A percentile compares a stretch with the other conserved stretches of the same genome.
These are phyloP conservation scores for Claviceps paspali DNA, from an alignment of 2,329 filamentous ascomycete genomes.

Conservation along the genomic window DNA sequence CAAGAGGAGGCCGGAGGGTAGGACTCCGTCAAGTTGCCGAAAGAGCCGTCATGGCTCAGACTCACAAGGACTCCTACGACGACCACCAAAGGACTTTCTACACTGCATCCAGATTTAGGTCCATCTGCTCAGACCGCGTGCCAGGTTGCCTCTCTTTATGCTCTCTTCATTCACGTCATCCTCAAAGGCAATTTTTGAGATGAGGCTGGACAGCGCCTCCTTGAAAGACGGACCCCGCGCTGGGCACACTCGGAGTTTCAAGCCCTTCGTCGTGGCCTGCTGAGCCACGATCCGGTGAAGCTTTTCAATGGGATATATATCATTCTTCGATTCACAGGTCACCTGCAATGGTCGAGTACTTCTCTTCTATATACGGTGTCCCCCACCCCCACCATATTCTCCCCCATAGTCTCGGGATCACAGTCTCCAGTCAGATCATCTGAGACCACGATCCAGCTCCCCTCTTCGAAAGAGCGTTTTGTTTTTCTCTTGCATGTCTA, in stretches of 20 bases:
- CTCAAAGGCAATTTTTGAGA: background rate
- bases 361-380: background rate
- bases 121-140: slow-evolving; percentile 7
- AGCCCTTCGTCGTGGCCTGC: slow-evolving; percentile 4
- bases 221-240: slow-evolving; percentile 6
- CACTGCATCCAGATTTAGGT: background rate
- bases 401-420: background rate
- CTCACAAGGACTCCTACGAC: too few species aligned
- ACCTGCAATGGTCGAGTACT: slow-evolving; percentile 4
- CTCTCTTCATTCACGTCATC: slow-evolving; percentile 3
- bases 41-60: background rate
- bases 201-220: too few species aligned
- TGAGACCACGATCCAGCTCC: too few species aligned
- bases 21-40: too few species aligned
- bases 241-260: background rate
- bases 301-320: background rate
- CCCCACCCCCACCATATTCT: background rate
- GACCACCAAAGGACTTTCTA: too few species aligned
- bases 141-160: background rate
- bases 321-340: slow-evolving; percentile 2
- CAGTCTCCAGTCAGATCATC: too few species aligned
- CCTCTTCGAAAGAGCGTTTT: too few species aligned
- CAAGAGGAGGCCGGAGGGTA: too few species aligned
- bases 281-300: background rate
- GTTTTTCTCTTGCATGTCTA: too few species aligned